phyloP scores from a whole-genome alignment of 805 yeast species.

The Yarrowia yakushimensis region DNA sequence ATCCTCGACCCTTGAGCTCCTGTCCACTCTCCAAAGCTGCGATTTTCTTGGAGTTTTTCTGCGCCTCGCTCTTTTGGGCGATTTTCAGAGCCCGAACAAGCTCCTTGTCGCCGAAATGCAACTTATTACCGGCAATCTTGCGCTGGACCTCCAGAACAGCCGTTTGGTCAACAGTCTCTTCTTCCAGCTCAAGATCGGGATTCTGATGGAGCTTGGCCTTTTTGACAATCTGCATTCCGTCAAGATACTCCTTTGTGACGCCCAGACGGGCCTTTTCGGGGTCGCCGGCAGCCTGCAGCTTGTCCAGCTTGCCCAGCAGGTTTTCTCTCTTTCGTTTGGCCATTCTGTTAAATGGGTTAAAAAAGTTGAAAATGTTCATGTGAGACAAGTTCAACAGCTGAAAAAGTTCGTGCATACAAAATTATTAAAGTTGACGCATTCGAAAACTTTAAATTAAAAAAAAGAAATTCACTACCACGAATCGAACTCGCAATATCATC shows the following conservation, averaged over 20 bases:
- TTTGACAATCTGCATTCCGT: conserved; percentile 16
- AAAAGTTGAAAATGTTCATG: no score
- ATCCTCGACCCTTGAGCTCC: conserved; percentile 4
- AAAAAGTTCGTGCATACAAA: neutral
- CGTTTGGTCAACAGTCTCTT: neutral
- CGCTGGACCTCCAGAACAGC: neutral
- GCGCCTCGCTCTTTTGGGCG: conserved; percentile 2
- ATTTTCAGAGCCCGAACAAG: conserved; percentile 3
- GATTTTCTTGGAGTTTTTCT: neutral
- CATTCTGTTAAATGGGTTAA: no score
- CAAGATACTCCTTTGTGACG: neutral
- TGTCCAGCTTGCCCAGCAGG: conserved; percentile 5
- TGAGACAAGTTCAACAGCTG: neutral
- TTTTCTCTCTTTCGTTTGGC: conserved; percentile 18
- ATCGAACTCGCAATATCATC: neutral
- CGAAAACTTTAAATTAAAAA: neutral
- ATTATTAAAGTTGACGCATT: neutral
- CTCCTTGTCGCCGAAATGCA: conserved; percentile 16
- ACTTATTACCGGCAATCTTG: neutral
- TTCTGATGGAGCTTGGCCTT: conserved; percentile 12
- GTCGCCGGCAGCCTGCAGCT: conserved; percentile 10
- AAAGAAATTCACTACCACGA: no score
- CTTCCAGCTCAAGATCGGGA: conserved; percentile 2
- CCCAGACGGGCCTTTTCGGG: conserved; percentile 13
- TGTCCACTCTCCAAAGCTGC: neutral